A percentile compares a stretch with the other conserved stretches of the same genome.
Evolutionary conservation across 2,329 filamentous ascomycete genomes (phyloP).

Genomic region (Ceratocystis colombiana): DNA sequence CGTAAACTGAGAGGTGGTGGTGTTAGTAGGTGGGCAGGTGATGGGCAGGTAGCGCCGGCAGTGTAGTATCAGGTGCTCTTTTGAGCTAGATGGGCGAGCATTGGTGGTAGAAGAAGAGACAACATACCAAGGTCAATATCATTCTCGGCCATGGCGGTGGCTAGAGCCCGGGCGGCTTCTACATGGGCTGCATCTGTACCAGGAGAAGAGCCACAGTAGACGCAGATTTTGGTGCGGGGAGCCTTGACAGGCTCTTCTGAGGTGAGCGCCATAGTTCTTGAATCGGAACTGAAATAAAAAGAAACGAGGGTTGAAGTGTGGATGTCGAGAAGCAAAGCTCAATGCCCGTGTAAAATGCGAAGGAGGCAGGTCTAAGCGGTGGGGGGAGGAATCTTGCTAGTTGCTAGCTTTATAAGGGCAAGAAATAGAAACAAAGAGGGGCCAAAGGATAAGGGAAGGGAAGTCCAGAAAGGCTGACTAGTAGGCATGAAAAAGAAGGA

Average conservation of each 20-base stretch:
- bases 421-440: neutral
- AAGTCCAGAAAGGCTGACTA: neutral
- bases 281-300: conserved; percentile 11
- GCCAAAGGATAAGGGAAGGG: conserved; percentile 5
- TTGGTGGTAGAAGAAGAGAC: conserved; percentile 17
- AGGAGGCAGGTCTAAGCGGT: neutral
- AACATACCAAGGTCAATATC: conserved; percentile 61
- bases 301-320: neutral
- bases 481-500: neutral
- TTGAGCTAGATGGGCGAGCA: no score
- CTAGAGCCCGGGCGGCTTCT: conserved; percentile 67
- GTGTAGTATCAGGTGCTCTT: no score
- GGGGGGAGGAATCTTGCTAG: neutral
- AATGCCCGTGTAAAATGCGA: neutral
- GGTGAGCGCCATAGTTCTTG: conserved; percentile 28
- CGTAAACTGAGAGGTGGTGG: conserved; percentile 56
- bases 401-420: neutral
- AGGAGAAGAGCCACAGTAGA: conserved; percentile 79
- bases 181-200: conserved; percentile 67
- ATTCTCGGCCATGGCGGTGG: conserved; percentile 59
- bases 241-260: conserved; percentile 28
- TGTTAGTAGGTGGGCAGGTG: neutral
- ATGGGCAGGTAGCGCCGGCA: conserved; percentile 18
- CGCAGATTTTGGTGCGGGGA: conserved; percentile 61
- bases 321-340: neutral